phyloP scores from a whole-genome alignment of 1,284 basidiomycete species.

The Tilletia horrida region DNA sequence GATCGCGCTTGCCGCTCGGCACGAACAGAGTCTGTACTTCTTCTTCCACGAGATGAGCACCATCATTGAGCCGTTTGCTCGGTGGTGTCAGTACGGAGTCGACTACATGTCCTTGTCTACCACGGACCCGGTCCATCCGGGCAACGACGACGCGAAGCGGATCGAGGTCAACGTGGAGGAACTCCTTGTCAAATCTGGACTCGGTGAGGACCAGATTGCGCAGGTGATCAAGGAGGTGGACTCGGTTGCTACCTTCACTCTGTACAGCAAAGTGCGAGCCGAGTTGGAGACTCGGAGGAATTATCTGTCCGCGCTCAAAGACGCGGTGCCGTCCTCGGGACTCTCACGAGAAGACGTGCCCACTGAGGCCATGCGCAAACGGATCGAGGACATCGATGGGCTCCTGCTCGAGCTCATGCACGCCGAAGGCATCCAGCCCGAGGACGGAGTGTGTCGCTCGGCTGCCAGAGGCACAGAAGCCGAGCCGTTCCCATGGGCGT shows the following conservation, averaged over 20 bases:
- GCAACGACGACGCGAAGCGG: constrained; percentile 41
- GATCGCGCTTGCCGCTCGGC: constrained; percentile 46
- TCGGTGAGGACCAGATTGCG: constrained; percentile 39
- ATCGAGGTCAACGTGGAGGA: constrained; percentile 53
- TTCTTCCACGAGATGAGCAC: constrained; percentile 49
- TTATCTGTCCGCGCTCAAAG: constrained; percentile 37
- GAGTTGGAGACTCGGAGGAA: constrained; percentile 48
- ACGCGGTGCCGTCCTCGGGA: constrained; percentile 31
- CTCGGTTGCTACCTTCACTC: constrained; percentile 36
- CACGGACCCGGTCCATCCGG: constrained; percentile 48
- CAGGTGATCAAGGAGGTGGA: constrained; percentile 44
- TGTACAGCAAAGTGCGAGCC: constrained; percentile 51
- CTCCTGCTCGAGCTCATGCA: constrained; percentile 43
- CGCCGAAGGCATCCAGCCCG: constrained; percentile 31
- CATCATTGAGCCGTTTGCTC: constrained; percentile 43
- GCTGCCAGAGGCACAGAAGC: constrained; percentile 45
- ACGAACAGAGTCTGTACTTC: constrained; percentile 50
- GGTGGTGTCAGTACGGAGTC: constrained; percentile 45
- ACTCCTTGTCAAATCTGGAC: constrained; percentile 24
- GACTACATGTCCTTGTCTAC: constrained; percentile 52
- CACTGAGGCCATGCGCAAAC: constrained; percentile 28
- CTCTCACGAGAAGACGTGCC: constrained; percentile 33
- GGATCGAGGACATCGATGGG: constrained; percentile 39
- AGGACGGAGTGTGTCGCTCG: constrained; percentile 42
- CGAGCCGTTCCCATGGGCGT: constrained; percentile 42